Percentiles rank a stretch among this genome's conserved stretches.
These are phyloP conservation scores for Penicillium sp. DNA, from an alignment of 2,329 filamentous ascomycete species.

Conservation along the genomic window DNA sequence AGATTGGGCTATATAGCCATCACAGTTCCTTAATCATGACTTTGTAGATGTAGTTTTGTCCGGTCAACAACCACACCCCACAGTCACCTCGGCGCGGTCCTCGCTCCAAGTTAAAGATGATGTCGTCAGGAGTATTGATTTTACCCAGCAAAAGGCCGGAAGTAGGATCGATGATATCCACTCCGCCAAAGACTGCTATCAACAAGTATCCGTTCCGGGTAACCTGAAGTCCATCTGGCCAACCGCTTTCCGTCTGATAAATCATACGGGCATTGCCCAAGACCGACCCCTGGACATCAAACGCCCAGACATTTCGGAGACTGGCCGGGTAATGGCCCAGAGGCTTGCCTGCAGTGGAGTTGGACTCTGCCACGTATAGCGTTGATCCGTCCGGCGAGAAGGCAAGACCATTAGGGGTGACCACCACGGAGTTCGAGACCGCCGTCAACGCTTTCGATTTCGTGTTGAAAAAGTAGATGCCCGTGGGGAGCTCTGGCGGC, in stretches of 20 bases:
- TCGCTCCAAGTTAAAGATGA: constrained; percentile 13
- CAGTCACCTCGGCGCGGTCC: constrained; percentile 3
- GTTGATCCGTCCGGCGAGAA: constrained; percentile 7
- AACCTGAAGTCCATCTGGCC: constrained; percentile 15
- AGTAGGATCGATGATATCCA: constrained; percentile 10
- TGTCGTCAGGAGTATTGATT: constrained; percentile 11
- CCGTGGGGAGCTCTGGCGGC: constrained; percentile 6
- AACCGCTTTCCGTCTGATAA: constrained; percentile 9
- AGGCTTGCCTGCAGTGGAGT: constrained; percentile 8
- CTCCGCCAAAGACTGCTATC: constrained; percentile 11
- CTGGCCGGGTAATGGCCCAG: constrained; percentile 5
- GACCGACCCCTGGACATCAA: constrained; percentile 11
- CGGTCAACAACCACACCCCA: constrained; percentile 13
- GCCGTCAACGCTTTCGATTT: constrained; percentile 9
- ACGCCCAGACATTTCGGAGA: constrained; percentile 12
- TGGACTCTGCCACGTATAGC: constrained; percentile 12
- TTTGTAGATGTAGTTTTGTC: constrained; percentile 9
- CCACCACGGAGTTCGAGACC: constrained; percentile 4
- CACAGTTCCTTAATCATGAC: constrained; percentile 5
- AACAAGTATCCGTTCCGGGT: constrained; percentile 7
- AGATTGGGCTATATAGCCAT: too few species aligned
- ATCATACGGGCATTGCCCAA: constrained; percentile 8
- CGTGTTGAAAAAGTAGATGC: constrained; percentile 12
- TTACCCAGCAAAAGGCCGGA: constrained; percentile 7
- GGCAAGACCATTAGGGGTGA: constrained; percentile 8